Conservation (phyloP, 2,329 filamentous ascomycete genomes). For the Aureobasidium musti region DNA sequence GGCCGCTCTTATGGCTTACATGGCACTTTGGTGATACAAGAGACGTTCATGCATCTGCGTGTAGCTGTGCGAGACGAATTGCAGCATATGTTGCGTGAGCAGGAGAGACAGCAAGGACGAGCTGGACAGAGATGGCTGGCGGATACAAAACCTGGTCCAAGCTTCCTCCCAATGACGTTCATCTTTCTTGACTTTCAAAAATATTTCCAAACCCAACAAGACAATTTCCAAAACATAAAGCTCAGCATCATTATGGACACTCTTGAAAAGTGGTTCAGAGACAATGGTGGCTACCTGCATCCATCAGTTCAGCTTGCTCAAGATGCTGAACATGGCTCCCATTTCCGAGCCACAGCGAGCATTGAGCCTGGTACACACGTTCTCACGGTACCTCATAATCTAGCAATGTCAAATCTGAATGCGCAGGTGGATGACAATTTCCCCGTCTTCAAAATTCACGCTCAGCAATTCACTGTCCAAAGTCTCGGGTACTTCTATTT, state of each 20-base stretch:
- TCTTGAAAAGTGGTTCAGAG: conserved; percentile 39
- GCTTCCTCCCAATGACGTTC: conserved; percentile 8
- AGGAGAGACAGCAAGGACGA: not conserved
- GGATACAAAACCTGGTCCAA: not conserved
- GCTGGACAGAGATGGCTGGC: not conserved
- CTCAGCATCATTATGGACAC: conserved; percentile 18
- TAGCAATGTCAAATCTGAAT: conserved; percentile 43
- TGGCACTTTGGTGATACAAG: too few relatives aligned
- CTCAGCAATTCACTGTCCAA: conserved; percentile 37
- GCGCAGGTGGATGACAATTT: conserved; percentile 42
- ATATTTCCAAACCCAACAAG: not conserved
- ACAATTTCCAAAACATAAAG: not conserved
- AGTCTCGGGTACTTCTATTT: conserved; percentile 44
- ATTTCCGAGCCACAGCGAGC: conserved; percentile 33
- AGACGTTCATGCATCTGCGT: not conserved
- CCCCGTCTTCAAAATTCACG: conserved; percentile 37
- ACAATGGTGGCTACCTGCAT: conserved; percentile 39
- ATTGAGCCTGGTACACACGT: conserved; percentile 34
- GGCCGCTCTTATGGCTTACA: not conserved
- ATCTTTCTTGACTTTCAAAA: not conserved
- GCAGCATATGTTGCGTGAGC: not conserved
- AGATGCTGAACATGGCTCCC: conserved; percentile 36
- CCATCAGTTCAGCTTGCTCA: conserved; percentile 35
- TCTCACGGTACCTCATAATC: conserved; percentile 39
- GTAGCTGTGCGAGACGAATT: too few relatives aligned